Base-by-base conservation (phyloP, 169 alveolate genomes). In the Eimeria acervulina region DNA sequence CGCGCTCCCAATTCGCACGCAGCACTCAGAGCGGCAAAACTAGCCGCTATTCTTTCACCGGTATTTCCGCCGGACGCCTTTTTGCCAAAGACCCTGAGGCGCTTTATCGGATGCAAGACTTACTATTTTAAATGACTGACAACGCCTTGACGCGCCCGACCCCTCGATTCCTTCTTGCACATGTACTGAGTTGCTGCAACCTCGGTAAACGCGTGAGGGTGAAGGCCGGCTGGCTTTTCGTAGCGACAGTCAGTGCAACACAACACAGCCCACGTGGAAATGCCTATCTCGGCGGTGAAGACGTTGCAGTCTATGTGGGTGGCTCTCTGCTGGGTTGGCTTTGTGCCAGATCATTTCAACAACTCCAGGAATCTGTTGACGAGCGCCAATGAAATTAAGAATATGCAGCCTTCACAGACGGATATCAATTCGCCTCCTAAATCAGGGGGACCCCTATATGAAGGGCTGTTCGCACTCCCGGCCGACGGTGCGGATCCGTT, bases 401-500 rank as follows among this genome's bases (percentile, higher is more conserved):
- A 47, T 17, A 4, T 23, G 0, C 26, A 26, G 26, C 61, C 90
- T 51, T 47, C 72, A 47, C 90, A 47, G 40, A n/a, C 70, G 10
- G 70, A 51, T 42, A 36, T 47, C 47, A 51, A 47, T 26, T 6
- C 44, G n/a, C 47, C 90, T 17, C 13, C 31, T 51, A 72, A 28
- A 81, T 28, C 90, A 8, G 47, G 17, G 68, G 28, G 59, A 1
- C 66, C 26, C 36, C 38, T 31, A n/a, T 85, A 55, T 40, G 93
- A 85, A 80, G 59, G 80, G 0, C 23, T 42, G 66, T 85, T 85
- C 55, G 33, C 52, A 12, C 74, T 85, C 10, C 93, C 93, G 8
- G 52, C 93, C 12, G 80, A 85, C 1, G 93, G 93, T 13, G 93
- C 74, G 17, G 93, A 85, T 44, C 93, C 93, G 38, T 85, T 85